A percentile compares a stretch with the other conserved stretches of the same genome.
Evolutionary conservation across 2,329 filamentous ascomycete genomes (phyloP).

Genomic region (Fonsecaea monophora): DNA sequence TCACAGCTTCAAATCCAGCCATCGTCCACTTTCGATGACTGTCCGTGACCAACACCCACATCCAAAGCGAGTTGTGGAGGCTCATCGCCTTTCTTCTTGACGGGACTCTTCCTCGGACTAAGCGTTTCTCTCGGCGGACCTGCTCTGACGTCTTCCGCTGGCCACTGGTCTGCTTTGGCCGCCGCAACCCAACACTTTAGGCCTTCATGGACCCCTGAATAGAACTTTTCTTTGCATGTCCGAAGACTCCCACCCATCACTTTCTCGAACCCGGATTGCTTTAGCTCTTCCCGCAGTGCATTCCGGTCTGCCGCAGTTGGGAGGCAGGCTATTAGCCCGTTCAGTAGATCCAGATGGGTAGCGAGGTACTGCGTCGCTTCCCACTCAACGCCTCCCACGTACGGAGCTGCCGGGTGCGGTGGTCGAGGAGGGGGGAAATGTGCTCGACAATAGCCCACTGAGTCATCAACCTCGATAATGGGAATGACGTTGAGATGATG

Average conservation of each 20-base stretch:
- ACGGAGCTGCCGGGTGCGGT: slow-evolving; percentile 90
- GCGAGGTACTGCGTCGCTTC: slow-evolving; percentile 97
- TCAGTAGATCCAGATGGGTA: slow-evolving; percentile 89
- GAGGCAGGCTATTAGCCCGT: slow-evolving; percentile 84
- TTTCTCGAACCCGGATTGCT: slow-evolving; percentile 88
- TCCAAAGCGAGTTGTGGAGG: slow-evolving; percentile 64
- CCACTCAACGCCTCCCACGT: slow-evolving; percentile 97
- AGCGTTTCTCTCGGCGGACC: slow-evolving; percentile 52
- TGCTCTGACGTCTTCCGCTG: slow-evolving; percentile 75
- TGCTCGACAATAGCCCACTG: slow-evolving; percentile 56
- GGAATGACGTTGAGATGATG: slow-evolving; percentile 90
- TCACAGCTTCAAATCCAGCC: slow-evolving; percentile 35
- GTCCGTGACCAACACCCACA: slow-evolving; percentile 42
- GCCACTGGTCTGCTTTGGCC: slow-evolving; percentile 86
- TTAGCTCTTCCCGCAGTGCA: slow-evolving; percentile 74
- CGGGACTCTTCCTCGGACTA: slow-evolving; percentile 55
- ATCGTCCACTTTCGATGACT: slow-evolving; percentile 28
- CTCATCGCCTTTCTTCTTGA: slow-evolving; percentile 58
- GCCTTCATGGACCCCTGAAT: slow-evolving; percentile 86
- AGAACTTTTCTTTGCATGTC: slow-evolving; percentile 97
- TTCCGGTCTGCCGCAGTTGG: slow-evolving; percentile 75
- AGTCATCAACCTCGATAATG: slow-evolving; percentile 45
- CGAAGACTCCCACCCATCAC: slow-evolving; percentile 83
- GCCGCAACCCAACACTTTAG: slow-evolving; percentile 90
- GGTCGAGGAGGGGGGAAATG: slow-evolving; percentile 85